Conservation (phyloP, 2,329 filamentous ascomycete genomes). For the Cladosporium sp. region DNA sequence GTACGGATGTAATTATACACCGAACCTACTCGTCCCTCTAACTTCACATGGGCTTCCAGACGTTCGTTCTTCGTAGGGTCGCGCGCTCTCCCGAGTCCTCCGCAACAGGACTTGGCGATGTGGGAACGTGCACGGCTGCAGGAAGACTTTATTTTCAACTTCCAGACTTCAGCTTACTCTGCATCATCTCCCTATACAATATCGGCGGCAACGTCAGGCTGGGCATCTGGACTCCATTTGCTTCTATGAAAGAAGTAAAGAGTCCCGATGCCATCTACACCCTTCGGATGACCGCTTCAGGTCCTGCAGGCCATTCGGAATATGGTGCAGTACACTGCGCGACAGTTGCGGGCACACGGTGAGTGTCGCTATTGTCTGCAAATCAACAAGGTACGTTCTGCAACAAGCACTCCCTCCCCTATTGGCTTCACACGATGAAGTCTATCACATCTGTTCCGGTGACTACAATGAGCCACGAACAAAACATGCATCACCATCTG, state of each 20-base stretch:
- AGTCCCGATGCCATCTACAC: too few species aligned
- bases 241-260: too few species aligned
- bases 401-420: background rate
- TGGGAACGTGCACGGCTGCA: too few species aligned
- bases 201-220: background rate
- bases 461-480: conserved; percentile 35
- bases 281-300: too few species aligned
- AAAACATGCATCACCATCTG: conserved; percentile 41
- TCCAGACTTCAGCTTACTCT: background rate
- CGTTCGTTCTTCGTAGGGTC: too few species aligned
- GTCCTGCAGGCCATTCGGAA: too few species aligned
- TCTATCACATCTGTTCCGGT: conserved; percentile 33
- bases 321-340: too few species aligned
- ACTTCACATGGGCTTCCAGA: too few species aligned
- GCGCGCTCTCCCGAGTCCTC: background rate
- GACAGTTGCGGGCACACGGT: background rate
- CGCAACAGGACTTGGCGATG: background rate
- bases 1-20: too few species aligned
- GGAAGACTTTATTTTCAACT: background rate
- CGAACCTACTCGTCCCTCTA: too few species aligned
- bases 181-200: background rate
- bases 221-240: too few species aligned
- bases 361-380: background rate
- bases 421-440: conserved; percentile 24
- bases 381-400: conserved; percentile 15